Percentiles rank a stretch among this genome's conserved stretches.
These are phyloP conservation scores for Aspergillus fischeri DNA, from an alignment of 2,329 filamentous ascomycete species.

Conservation along the genomic window DNA sequence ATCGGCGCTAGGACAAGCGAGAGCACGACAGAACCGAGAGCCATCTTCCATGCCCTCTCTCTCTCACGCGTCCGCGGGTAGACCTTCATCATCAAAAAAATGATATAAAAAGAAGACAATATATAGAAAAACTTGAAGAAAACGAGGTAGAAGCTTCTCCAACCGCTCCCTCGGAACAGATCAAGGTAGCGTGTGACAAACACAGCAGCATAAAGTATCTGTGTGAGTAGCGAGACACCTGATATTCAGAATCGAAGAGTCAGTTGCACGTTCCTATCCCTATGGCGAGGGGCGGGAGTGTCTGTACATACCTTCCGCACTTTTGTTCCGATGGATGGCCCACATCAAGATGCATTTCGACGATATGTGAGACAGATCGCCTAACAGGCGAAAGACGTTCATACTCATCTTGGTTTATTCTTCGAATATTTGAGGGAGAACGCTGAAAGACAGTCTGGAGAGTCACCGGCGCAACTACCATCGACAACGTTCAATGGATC, in stretches of 20 bases:
- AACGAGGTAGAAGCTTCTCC: slow-evolving; percentile 61
- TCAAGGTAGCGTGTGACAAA: slow-evolving; percentile 86
- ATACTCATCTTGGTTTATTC: slow-evolving; percentile 12
- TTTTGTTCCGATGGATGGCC: slow-evolving; percentile 82
- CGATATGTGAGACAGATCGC: slow-evolving; percentile 76
- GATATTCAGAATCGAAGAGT: slow-evolving; percentile 14
- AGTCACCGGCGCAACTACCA: background rate
- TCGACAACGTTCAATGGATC: background rate
- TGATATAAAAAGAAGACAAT: slow-evolving; percentile 75
- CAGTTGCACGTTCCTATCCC: background rate
- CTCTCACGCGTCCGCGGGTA: slow-evolving; percentile 84
- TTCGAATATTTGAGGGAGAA: background rate
- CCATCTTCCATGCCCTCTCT: slow-evolving; percentile 91
- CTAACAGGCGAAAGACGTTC: slow-evolving; percentile 67
- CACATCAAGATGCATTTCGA: slow-evolving; percentile 90
- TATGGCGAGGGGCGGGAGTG: slow-evolving; percentile 1
- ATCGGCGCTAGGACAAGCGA: slow-evolving; percentile 68
- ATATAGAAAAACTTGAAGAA: slow-evolving; percentile 90
- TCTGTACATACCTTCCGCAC: slow-evolving; percentile 64
- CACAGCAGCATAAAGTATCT: slow-evolving; percentile 79
- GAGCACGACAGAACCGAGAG: slow-evolving; percentile 62
- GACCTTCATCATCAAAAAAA: slow-evolving; percentile 80
- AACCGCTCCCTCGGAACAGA: slow-evolving; percentile 54
- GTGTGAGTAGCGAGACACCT: slow-evolving; percentile 86
- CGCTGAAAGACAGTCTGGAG: background rate